Evolutionary conservation across 2,329 filamentous ascomycete species (phyloP).

Genomic region (Talaromyces rugulosus): DNA sequence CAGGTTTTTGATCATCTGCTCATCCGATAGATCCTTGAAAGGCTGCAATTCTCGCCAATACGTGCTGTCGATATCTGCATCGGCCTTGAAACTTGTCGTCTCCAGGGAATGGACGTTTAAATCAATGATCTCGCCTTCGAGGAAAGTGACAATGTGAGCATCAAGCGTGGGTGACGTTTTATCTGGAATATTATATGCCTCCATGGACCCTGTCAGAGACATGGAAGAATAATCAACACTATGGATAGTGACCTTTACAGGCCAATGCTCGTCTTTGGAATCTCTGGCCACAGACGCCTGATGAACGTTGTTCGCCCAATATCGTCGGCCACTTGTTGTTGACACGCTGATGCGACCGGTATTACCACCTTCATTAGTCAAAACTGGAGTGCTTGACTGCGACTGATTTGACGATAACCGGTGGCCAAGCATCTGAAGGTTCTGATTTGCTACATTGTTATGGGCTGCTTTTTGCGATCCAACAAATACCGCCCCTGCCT

Average conservation of each 20-base stretch:
- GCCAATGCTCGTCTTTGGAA: conserved; percentile 57
- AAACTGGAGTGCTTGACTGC: conserved; percentile 28
- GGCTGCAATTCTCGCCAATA: conserved; percentile 48
- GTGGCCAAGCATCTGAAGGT: conserved; percentile 16
- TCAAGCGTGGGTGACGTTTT: conserved; percentile 40
- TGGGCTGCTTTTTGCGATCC: conserved; percentile 57
- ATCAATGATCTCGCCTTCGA: conserved; percentile 67
- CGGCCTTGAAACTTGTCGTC: conserved; percentile 45
- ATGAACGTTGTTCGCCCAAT: conserved; percentile 27
- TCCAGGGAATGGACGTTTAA: conserved; percentile 49
- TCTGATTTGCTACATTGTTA: conserved; percentile 21
- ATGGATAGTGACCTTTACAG: conserved; percentile 63
- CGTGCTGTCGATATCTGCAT: conserved; percentile 42
- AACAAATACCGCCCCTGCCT: conserved; percentile 56
- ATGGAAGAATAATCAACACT: conserved; percentile 57
- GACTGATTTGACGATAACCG: conserved; percentile 26
- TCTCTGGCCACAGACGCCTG: conserved; percentile 3
- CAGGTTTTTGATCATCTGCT: conserved; percentile 40
- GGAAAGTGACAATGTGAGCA: conserved; percentile 58
- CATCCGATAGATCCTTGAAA: conserved; percentile 42
- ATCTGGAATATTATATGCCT: conserved; percentile 63
- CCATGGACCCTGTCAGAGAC: conserved; percentile 65
- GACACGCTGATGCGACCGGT: conserved; percentile 31
- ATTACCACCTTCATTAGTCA: conserved; percentile 33
- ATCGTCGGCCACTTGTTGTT: conserved; percentile 33